Base-by-base conservation (phyloP, 805 yeast genomes). In the Cyberlindnera euphorbiiphila region DNA sequence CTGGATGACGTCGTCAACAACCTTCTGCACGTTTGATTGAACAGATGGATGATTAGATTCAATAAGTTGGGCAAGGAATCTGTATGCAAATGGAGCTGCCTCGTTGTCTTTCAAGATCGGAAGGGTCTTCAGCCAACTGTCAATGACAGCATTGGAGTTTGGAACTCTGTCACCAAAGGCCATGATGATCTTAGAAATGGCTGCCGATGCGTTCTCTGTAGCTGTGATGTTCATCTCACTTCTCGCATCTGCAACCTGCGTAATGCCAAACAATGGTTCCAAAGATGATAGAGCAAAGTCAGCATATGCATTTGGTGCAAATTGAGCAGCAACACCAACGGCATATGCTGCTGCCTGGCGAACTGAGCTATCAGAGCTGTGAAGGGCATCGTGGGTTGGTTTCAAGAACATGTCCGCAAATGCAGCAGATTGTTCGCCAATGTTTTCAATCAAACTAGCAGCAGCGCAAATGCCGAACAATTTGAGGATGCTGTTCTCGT, bases 301-400 rank as follows among this genome's bases (percentile, higher is more conserved):
- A 16, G 70, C 69, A 56, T 79, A 85, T 3, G 66, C 56, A 4
- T 63, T 58, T 11, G 91, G 87, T 7, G 96, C 95, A 48, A 71
- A 68, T 58, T 84, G 88, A 3, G 95, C 96, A 43, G 93, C 82
- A 16, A 76, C 79, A 20, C 98, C 98, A 39, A 89, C 76, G 25
- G 85, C 76, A 52, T 80, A 82, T 1, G 93, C 77, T 3, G 96
- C 89, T 10, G 86, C 85, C 65, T 93, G 97, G 51, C 97, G 81
- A 25, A 89, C 70, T 5, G 78, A 69, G 4, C 95, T 77, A 34
- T 78, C 78, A 8, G 85, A 66, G 10, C 81, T 72, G 3, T 79
- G 70, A 34, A 89, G 64, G 2, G 83, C 72, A 37, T 78, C 81
- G n/a, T 79, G 80, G 22, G 87, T 67, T 23, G 75, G 76, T 43